Conservation (phyloP, 495 filamentous ascomycete genomes). For the Talaromyces proteolyticus region DNA sequence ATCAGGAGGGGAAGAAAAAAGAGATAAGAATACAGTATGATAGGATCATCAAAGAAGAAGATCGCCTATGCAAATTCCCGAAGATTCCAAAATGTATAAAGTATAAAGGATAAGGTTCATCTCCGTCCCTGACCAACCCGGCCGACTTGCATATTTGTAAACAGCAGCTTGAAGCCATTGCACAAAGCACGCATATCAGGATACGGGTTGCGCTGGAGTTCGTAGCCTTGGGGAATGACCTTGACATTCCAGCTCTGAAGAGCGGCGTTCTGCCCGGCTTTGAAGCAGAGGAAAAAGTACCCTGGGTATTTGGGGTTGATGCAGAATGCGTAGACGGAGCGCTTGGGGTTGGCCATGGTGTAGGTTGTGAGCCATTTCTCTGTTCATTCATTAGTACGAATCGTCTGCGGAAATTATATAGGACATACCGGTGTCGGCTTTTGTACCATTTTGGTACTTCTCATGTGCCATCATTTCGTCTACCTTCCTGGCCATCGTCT, state of each 20-base stretch:
- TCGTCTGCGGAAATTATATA: too few species aligned
- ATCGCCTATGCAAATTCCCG: not conserved
- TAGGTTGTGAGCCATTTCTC: slow-evolving; percentile 95
- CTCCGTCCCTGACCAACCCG: slow-evolving; percentile 6
- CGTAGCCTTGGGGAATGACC: slow-evolving; percentile 83
- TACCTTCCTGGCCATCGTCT: slow-evolving; percentile 95
- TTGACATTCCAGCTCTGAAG: slow-evolving; percentile 83
- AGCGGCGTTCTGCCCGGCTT: slow-evolving; percentile 67
- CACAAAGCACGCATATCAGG: slow-evolving; percentile 91
- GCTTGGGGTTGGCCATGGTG: slow-evolving; percentile 89
- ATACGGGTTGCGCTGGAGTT: slow-evolving; percentile 79
- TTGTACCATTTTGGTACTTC: slow-evolving; percentile 78
- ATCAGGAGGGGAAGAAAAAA: not conserved
- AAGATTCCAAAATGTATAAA: not conserved
- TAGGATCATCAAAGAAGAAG: not conserved
- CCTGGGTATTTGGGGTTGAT: slow-evolving; percentile 86
- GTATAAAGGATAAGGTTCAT: not conserved
- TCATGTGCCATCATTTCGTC: slow-evolving; percentile 92
- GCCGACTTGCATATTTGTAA: slow-evolving; percentile 46
- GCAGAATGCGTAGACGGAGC: slow-evolving; percentile 91
- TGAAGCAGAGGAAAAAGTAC: slow-evolving; percentile 94
- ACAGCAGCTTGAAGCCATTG: slow-evolving; percentile 75
- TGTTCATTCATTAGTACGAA: too few species aligned
- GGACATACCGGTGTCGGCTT: slow-evolving; percentile 75
- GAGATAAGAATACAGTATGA: not conserved